Percentiles rank a stretch among this genome's conserved stretches.
Conservation (phyloP, 2,329 filamentous ascomycete species). For the Alternaria longipes region DNA sequence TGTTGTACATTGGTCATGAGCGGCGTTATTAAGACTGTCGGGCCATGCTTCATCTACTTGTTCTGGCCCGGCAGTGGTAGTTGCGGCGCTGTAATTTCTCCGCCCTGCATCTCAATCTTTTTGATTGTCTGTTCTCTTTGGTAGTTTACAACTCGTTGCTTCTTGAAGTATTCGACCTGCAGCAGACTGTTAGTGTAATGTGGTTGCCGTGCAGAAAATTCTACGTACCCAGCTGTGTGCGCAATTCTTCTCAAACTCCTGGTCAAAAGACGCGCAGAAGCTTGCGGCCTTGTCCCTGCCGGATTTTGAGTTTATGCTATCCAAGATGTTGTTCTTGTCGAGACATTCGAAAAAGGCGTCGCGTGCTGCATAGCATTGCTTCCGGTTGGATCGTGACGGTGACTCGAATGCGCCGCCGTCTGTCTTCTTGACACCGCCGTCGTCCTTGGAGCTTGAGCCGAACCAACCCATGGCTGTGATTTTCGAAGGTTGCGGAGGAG, state of each 20-base stretch:
- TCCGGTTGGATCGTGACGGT: slow-evolving; percentile 83
- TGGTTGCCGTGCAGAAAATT: not conserved
- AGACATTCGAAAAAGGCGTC: slow-evolving; percentile 90
- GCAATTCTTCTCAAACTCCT: slow-evolving; percentile 83
- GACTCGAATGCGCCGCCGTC: slow-evolving; percentile 70
- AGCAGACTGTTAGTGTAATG: slow-evolving; percentile 19
- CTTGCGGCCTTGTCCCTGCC: slow-evolving; percentile 59
- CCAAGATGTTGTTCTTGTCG: slow-evolving; percentile 81
- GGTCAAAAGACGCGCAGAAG: slow-evolving; percentile 68
- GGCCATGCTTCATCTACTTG: slow-evolving; percentile 7
- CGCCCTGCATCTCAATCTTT: slow-evolving; percentile 55
- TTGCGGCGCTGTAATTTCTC: slow-evolving; percentile 47
- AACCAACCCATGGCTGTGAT: slow-evolving; percentile 62
- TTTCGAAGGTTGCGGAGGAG: slow-evolving; percentile 20
- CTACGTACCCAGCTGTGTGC: slow-evolving; percentile 85
- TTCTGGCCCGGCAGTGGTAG: slow-evolving; percentile 40
- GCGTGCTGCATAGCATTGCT: slow-evolving; percentile 87
- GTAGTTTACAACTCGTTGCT: slow-evolving; percentile 90
- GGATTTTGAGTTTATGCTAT: slow-evolving; percentile 69
- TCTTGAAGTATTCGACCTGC: slow-evolving; percentile 97
- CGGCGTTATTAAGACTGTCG: slow-evolving; percentile 8
- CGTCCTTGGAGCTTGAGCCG: slow-evolving; percentile 53
- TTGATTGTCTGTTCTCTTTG: slow-evolving; percentile 77
- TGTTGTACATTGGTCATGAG: slow-evolving; percentile 23
- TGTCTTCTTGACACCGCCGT: slow-evolving; percentile 53